Evolutionary conservation across 495 filamentous ascomycete species (phyloP), one percentile per base, ranked within the genome.

Genomic region (Immersiella caudata): DNA sequence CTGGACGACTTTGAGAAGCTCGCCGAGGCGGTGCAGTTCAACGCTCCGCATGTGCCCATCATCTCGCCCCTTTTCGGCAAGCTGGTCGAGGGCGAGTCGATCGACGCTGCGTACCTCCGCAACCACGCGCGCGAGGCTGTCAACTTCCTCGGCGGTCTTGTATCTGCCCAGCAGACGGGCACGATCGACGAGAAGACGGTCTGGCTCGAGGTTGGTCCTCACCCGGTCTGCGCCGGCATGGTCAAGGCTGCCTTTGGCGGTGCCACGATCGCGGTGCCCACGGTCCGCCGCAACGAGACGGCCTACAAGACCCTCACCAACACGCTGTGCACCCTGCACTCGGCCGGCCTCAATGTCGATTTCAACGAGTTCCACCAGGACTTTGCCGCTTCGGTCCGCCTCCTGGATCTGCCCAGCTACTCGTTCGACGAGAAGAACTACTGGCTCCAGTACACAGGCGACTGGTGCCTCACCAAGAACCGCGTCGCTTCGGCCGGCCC

Each of bases 331-430:
- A 79, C 85, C 6, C 80, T 95, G 6, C 87, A 94, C 74, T 73
- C 81, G 16, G 82, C 81, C 18, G 92, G 93, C 9, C 71, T 91
- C 51, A 85, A 90, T 26, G 75, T 95, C 65, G 78, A 87, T 75
- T 97, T 91, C 90, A 88, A 87, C 67, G 91, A 93, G 74, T 93
- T 88, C 72, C 91, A 94, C 78, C 83, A 86, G 24, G 89, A 92
- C 73, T 94, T 92, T 72, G 75, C 76, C 54, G 69, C 80, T 9
- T 84, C 80, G 20, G 86, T 87, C 49, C 82, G 85, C 35, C 82
- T 93, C 14, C 77, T 95, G 1, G 78, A 85, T 18, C 84, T 95
- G 2, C 93, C 93, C 20, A 77, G 85, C 3, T 96, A 96, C 72
- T 86, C 85, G 11, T 96, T 89, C 79, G 90, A 95, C 66, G 77